Evolutionary conservation across 1,284 basidiomycete species (phyloP), one percentile per base, ranked within the genome.

Genomic region (Sphaerobolus stellatus): DNA sequence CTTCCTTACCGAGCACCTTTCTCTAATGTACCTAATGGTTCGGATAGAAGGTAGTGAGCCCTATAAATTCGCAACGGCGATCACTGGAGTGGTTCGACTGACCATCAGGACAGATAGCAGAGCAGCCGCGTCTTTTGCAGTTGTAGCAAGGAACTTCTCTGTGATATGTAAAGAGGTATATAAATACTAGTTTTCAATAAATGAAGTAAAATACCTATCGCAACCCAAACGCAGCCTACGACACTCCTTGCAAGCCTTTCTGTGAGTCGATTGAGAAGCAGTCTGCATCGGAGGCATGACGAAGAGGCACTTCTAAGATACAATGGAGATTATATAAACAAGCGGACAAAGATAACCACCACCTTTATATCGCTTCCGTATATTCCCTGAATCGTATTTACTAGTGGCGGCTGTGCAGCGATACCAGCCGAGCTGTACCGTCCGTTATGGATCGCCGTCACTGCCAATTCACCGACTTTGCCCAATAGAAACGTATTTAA

Each of bases 91-190:
- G n/a, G n/a, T n/a, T n/a, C n/a, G n/a, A n/a, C n/a, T 29, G 48
- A 54, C 53, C 53, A 27, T 54, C 47, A 30, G 53, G 53, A 44
- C 53, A 54, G n/a, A 54, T 54, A 16, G 53, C 5, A 24, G 46
- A 49, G 44, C 53, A 54, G 2, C 53, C 53, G 22, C 53, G 46
- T 29, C 53, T 31, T 31, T 49, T 54, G 27, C 53, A 54, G 20
- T 54, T 54, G 18, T 54, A 43, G 38, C 53, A 54, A 13, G 53
- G 53, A 1, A 54, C 36, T n/a, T 49, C 53, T n/a, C 52, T 54
- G 33, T 27, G 11, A 48, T 11, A 48, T 28, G 20, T 11, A 22
- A 36, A 36, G 33, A 11, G 33, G 13, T 18, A 20, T 9, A 8
- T 48, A 25, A 48, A 48, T 16, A 22, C 16, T 13, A 24, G 29